Evolutionary conservation across 2,329 filamentous ascomycete species (phyloP).

Genomic region (Fusarium dlaminii): DNA sequence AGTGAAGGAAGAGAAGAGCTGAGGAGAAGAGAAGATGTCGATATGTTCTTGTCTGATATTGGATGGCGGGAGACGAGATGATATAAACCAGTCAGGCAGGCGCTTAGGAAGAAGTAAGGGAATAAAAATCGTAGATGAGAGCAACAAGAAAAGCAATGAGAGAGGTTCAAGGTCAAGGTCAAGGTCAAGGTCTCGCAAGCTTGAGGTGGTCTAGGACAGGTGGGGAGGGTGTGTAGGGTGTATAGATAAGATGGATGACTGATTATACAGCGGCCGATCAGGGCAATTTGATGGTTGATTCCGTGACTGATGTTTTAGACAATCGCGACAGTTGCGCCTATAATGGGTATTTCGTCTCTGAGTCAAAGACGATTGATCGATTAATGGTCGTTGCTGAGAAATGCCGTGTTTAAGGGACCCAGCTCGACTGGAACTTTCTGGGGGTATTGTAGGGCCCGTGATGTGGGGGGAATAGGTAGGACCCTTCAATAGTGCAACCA

Average conservation of each 20-base stretch:
- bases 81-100: constrained; percentile 8
- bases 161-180: background rate
- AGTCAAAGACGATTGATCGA: background rate
- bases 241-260: background rate
- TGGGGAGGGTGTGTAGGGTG: constrained; percentile 6
- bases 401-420: constrained; percentile 7
- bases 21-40: background rate
- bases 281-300: constrained; percentile 1
- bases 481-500: constrained; percentile 16
- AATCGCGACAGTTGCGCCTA: constrained; percentile 3
- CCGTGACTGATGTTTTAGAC: constrained; percentile 3
- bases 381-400: constrained; percentile 19
- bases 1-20: background rate
- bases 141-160: constrained; percentile 23
- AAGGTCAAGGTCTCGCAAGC: background rate
- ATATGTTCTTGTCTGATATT: background rate
- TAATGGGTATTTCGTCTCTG: background rate
- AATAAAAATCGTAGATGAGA: background rate
- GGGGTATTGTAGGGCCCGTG: background rate
- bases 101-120: background rate
- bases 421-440: constrained; percentile 9
- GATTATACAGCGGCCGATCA: background rate
- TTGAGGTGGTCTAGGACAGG: background rate
- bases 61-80: constrained; percentile 3
- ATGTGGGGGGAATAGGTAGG: background rate